Percentiles rank a stretch among this genome's conserved stretches.
Conservation (phyloP, 768 basidiomycete species). For the Pholiota molesta region DNA sequence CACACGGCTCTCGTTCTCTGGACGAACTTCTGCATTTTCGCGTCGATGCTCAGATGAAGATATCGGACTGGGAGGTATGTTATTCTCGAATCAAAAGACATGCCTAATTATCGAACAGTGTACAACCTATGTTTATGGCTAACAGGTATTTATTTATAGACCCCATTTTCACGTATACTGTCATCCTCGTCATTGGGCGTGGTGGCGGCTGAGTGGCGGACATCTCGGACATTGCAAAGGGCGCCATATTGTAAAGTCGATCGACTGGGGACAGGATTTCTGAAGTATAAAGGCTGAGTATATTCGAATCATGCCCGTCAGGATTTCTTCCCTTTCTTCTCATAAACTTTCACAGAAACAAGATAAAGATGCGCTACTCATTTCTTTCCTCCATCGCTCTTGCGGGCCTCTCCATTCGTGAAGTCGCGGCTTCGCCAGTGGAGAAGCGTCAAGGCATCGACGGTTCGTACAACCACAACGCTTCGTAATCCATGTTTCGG, state of each 20-base stretch:
- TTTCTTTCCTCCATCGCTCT: slow-evolving; percentile 11
- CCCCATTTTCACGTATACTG: background rate
- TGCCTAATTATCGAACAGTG: background rate
- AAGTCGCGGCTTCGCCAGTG: background rate
- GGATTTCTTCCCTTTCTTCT: background rate
- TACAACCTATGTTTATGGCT: background rate
- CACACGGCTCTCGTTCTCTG: too few relatives aligned
- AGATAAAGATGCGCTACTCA: slow-evolving; percentile 12
- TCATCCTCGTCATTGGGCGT: background rate
- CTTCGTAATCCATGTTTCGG: background rate
- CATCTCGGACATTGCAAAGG: background rate
- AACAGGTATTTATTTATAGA: background rate
- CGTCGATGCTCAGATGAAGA: too few relatives aligned
- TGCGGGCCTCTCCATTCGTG: slow-evolving; percentile 1
- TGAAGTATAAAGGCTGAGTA: background rate
- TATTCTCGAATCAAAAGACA: background rate
- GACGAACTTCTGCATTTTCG: too few relatives aligned
- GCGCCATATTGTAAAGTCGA: background rate
- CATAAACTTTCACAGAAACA: background rate
- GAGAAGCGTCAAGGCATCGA: slow-evolving; percentile 12
- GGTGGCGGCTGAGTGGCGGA: background rate
- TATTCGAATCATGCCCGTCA: background rate
- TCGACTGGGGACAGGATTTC: background rate
- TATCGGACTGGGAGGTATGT: background rate
- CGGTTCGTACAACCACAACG: slow-evolving; percentile 6